Conservation (phyloP, 2,329 filamentous ascomycete species). For the Emydomyces testavorans region DNA sequence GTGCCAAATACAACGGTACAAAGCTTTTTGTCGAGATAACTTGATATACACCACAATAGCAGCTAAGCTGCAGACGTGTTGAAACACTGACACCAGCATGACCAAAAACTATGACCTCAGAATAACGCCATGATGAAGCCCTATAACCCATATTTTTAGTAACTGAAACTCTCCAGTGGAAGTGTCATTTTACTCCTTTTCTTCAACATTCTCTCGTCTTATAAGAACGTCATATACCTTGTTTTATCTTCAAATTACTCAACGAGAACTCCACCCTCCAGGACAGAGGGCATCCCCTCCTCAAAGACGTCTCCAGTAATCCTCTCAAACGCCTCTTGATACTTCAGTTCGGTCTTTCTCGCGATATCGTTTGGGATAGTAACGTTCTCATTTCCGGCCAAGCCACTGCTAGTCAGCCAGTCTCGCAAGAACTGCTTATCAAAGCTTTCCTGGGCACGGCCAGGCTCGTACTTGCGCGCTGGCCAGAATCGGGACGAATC, state of each 20-base stretch:
- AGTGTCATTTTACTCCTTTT: not conserved
- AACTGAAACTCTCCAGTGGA: not conserved
- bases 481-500: slow-evolving; percentile 83
- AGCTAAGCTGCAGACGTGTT: not conserved
- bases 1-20: too few species aligned
- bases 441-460: slow-evolving; percentile 67
- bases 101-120: too few species aligned
- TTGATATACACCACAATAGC: not conserved
- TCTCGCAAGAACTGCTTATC: slow-evolving; percentile 80
- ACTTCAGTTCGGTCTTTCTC: slow-evolving; percentile 57
- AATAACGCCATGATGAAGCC: too few species aligned
- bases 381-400: slow-evolving; percentile 66
- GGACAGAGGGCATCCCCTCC: slow-evolving; percentile 3
- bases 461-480: slow-evolving; percentile 57
- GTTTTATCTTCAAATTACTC: not conserved
- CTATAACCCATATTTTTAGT: not conserved
- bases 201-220: not conserved
- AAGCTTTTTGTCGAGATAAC: too few species aligned
- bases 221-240: not conserved
- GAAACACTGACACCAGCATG: not conserved
- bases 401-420: slow-evolving; percentile 61
- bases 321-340: slow-evolving; percentile 62
- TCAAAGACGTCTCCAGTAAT: slow-evolving; percentile 45
- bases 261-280: not conserved
- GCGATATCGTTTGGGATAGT: slow-evolving; percentile 61